Percentiles rank a stretch among this genome's conserved stretches.
Conservation (phyloP, 2,329 filamentous ascomycete genomes). For the Fragosphaeria purpurea region DNA sequence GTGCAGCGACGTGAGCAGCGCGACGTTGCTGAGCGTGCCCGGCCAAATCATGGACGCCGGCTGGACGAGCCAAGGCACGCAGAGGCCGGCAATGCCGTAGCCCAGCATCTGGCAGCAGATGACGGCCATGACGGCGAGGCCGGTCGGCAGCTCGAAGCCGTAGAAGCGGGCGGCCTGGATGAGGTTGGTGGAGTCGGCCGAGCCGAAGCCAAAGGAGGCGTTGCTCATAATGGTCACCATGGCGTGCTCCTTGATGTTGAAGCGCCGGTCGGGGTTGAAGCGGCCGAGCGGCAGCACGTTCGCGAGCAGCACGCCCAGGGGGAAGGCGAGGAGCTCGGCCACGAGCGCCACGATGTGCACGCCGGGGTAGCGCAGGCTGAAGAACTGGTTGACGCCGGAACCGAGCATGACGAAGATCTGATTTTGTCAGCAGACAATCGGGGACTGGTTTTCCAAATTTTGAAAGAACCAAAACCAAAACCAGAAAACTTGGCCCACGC, state of each 20-base stretch:
- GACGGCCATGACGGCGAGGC: conserved; percentile 27
- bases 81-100: conserved; percentile 28
- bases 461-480: not conserved
- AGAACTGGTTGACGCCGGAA: conserved; percentile 36
- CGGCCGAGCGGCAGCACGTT: conserved; percentile 27
- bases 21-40: conserved; percentile 26
- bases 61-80: conserved; percentile 25
- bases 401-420: conserved; percentile 34
- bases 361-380: conserved; percentile 34
- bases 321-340: conserved; percentile 33
- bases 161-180: conserved; percentile 34
- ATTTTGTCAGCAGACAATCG: conserved; percentile 7
- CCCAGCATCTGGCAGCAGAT: conserved; percentile 29
- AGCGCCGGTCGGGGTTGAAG: conserved; percentile 31
- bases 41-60: conserved; percentile 30
- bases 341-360: conserved; percentile 35
- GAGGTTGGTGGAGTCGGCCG: conserved; percentile 34
- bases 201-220: conserved; percentile 35
- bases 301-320: conserved; percentile 29
- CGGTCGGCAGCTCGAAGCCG: conserved; percentile 27
- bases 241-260: conserved; percentile 38
- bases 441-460: no score
- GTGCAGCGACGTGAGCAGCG: conserved; percentile 27
- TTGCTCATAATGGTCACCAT: conserved; percentile 38
- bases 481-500: conserved; percentile 1